A percentile compares a stretch with the other conserved stretches of the same genome.
phyloP scores from a whole-genome alignment of 257 asterid genomes.

The Solanum gracilifrons region DNA sequence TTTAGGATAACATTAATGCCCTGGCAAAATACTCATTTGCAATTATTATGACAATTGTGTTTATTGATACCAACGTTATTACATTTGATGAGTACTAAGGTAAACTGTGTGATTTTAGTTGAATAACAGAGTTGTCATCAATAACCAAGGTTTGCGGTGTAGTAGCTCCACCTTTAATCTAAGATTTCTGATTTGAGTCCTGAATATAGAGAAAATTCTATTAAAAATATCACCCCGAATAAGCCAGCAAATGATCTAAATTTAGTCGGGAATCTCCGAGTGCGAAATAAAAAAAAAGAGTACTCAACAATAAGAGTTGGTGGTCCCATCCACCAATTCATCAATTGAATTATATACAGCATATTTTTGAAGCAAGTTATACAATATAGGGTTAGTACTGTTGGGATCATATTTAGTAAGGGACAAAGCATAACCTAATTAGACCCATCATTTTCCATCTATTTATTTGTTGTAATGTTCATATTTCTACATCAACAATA shows the following conservation, averaged over 20 bases:
- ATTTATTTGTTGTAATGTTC: not conserved
- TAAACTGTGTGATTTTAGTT: not conserved
- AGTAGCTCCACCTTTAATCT: too few relatives aligned
- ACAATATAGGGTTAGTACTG: not conserved
- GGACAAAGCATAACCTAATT: not conserved
- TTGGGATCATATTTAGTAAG: not conserved
- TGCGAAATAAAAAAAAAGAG: not conserved
- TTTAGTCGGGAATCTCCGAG: fast-evolving
- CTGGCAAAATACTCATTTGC: not conserved
- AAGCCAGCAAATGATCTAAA: not conserved
- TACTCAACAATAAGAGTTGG: not conserved
- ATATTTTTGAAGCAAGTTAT: not conserved
- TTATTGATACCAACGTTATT: not conserved
- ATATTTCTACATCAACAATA: not conserved
- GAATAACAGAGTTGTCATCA: not conserved
- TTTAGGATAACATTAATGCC: not conserved
- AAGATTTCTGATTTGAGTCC: not conserved
- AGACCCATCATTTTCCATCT: not conserved
- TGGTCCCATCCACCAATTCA: not conserved
- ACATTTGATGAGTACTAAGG: not conserved
- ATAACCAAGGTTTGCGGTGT: not conserved
- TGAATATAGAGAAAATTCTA: too few relatives aligned
- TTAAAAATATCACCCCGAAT: too few relatives aligned
- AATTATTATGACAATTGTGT: not conserved
- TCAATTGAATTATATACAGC: not conserved